A percentile compares a stretch with the other conserved stretches of the same genome.
phyloP scores from a whole-genome alignment of 805 yeast genomes.

The Candida suzukii region DNA sequence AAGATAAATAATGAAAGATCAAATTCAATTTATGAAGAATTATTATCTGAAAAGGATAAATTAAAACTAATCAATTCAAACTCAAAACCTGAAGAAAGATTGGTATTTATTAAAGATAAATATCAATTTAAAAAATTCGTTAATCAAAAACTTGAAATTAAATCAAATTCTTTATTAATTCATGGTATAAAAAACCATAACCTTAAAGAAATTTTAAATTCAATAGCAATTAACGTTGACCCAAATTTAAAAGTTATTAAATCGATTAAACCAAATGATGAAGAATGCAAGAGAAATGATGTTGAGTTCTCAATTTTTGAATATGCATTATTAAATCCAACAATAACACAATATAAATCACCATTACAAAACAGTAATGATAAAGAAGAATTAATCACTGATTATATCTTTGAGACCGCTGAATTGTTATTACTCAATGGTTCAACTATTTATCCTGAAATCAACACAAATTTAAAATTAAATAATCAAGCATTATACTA shows the following conservation, averaged over 20 bases:
- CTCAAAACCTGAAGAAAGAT: slow-evolving; percentile 39
- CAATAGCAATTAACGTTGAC: slow-evolving; percentile 43
- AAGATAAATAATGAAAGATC: slow-evolving; percentile 45
- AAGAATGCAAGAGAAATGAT: slow-evolving; percentile 5
- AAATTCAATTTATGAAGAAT: slow-evolving; percentile 57
- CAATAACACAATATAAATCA: background rate
- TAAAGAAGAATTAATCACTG: too few relatives aligned
- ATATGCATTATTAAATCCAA: slow-evolving; percentile 42
- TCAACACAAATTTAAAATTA: slow-evolving; percentile 29
- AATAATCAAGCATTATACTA: slow-evolving; percentile 41
- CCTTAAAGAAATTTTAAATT: slow-evolving; percentile 33
- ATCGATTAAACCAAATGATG: background rate
- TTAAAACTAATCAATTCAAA: slow-evolving; percentile 19
- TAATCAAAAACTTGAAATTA: slow-evolving; percentile 17
- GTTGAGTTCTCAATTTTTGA: slow-evolving; percentile 30
- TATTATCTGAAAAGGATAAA: slow-evolving; percentile 11
- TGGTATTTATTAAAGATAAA: slow-evolving; percentile 57
- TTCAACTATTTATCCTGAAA: slow-evolving; percentile 33
- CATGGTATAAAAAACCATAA: slow-evolving; percentile 47
- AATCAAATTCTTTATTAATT: slow-evolving; percentile 28
- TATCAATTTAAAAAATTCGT: slow-evolving; percentile 50
- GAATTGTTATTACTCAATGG: slow-evolving; percentile 57
- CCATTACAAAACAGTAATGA: too few relatives aligned
- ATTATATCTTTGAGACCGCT: slow-evolving; percentile 33
- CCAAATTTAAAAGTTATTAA: slow-evolving; percentile 24